Conservation (phyloP, 768 basidiomycete genomes). For the Trametes cinnabarina region DNA sequence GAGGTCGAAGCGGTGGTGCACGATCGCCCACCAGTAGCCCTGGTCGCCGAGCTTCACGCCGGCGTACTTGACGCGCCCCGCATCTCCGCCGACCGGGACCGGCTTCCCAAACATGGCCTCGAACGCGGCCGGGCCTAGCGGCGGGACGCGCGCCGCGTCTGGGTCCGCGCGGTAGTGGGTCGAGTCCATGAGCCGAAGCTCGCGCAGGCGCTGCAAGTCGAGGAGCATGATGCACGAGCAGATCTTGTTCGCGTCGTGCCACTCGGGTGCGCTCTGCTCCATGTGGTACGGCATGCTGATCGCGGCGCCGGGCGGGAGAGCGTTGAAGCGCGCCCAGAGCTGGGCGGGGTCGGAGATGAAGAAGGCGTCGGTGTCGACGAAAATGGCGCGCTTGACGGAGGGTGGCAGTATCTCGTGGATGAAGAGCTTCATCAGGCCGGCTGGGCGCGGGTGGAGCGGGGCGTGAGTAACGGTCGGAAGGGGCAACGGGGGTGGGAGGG, state of each 20-base stretch:
- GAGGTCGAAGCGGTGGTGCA: conserved; percentile 40
- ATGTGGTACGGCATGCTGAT: conserved; percentile 47
- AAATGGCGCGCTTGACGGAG: conserved; percentile 44
- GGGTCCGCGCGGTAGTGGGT: conserved; percentile 31
- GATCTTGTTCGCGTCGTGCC: conserved; percentile 47
- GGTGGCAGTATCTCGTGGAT: conserved; percentile 49
- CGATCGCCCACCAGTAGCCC: conserved; percentile 55
- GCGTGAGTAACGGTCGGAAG: background rate
- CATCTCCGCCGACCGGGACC: conserved; percentile 36
- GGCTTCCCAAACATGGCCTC: conserved; percentile 43
- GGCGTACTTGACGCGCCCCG: conserved; percentile 28
- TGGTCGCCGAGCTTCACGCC: conserved; percentile 52
- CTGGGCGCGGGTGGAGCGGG: conserved; percentile 24
- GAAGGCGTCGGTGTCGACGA: conserved; percentile 51
- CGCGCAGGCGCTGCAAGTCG: conserved; percentile 44
- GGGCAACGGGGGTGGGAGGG: background rate
- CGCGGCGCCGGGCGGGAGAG: conserved; percentile 35
- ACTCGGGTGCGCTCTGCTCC: conserved; percentile 38
- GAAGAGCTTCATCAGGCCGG: conserved; percentile 53
- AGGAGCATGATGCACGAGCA: conserved; percentile 56
- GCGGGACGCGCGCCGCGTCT: conserved; percentile 11
- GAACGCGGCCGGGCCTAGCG: conserved; percentile 44
- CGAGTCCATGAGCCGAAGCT: conserved; percentile 48
- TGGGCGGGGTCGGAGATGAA: conserved; percentile 47
- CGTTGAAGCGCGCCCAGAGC: conserved; percentile 43